Evolutionary conservation across 176 grass and related monocot genomes (phyloP), one percentile per base, ranked within the genome.

Genomic region (Avena sativa): DNA sequence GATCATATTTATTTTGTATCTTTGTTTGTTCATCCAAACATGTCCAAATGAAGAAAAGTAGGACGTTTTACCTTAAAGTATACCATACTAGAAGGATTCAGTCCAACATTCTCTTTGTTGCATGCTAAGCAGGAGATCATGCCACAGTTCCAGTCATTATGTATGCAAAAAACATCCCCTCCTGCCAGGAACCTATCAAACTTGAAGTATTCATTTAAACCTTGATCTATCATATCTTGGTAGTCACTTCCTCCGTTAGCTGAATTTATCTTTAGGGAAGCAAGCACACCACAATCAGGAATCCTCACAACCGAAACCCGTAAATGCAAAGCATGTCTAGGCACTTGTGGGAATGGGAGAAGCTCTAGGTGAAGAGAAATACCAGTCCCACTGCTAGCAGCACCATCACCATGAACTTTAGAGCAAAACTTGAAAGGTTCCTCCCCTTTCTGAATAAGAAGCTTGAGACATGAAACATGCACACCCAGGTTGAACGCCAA

Each of bases 401-500:
- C 8, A 58, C 59, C 8, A 23, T 78, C 76, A 15, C 83, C 55
- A 71, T 53, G 62, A 80, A 73, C 40, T 85, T 23, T 62, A 77
- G 89, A 87, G 30, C 89, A 91, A 46, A 91, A 96, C 71, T 85
- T 90, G 32, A 94, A 92, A 55, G 86, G 85, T 6, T 91, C 73
- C 44, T 86, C 79, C 61, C 92, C 89, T 73, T 75, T 83, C 73
- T 79, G 66, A 81, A 96, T 86, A 84, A 93, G 84, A 93, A 94
- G 69, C 72, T 91, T 93, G 76, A 96, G 85, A 76, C 87, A 93
- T 64, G 92, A 93, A 71, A 95, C 58, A 91, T 99, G 94, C 47
- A 96, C 49, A 44, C 97, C 92, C 46, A 96, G 89, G 76, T 99
- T 99, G 87, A 96, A 99, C n/a, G 97, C 97, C 81, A 99, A 65